phyloP scores from a whole-genome alignment of 768 basidiomycete species.

The Tulasnella sp. region DNA sequence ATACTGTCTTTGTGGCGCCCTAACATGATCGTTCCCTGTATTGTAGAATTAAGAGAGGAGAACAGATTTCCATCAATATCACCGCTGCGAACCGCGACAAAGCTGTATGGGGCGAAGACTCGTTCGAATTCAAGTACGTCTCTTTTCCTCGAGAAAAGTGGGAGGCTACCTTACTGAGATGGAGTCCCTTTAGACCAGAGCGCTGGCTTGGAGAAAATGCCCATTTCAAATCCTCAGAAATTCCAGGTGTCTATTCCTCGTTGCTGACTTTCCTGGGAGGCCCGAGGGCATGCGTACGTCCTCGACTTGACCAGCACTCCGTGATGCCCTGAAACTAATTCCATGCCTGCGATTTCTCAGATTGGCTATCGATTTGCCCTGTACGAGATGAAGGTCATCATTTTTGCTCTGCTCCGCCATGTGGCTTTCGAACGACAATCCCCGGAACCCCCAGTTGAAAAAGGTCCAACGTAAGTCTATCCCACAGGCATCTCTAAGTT shows the following conservation, averaged over 20 bases:
- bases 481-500: background rate
- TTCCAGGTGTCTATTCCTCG: conserved; percentile 58
- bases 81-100: conserved; percentile 16
- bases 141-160: conserved; percentile 38
- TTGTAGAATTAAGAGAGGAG: conserved; percentile 18
- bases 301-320: conserved; percentile 34
- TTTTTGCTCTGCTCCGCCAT: conserved; percentile 47
- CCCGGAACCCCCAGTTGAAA: conserved; percentile 24
- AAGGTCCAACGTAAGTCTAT: background rate
- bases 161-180: conserved; percentile 24
- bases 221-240: conserved; percentile 37
- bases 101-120: conserved; percentile 24
- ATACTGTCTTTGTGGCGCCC: background rate
- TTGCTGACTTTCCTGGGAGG: conserved; percentile 57
- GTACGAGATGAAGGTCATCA: conserved; percentile 33
- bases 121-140: conserved; percentile 25
- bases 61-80: conserved; percentile 2
- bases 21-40: background rate
- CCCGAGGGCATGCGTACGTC: conserved; percentile 43
- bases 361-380: conserved; percentile 19
- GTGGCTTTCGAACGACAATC: conserved; percentile 40
- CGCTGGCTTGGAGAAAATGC: conserved; percentile 43
- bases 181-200: conserved; percentile 43
- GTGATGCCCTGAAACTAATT: background rate
- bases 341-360: background rate